phyloP scores from a whole-genome alignment of 1,284 basidiomycete genomes.

The Leccinum pallidistipes region DNA sequence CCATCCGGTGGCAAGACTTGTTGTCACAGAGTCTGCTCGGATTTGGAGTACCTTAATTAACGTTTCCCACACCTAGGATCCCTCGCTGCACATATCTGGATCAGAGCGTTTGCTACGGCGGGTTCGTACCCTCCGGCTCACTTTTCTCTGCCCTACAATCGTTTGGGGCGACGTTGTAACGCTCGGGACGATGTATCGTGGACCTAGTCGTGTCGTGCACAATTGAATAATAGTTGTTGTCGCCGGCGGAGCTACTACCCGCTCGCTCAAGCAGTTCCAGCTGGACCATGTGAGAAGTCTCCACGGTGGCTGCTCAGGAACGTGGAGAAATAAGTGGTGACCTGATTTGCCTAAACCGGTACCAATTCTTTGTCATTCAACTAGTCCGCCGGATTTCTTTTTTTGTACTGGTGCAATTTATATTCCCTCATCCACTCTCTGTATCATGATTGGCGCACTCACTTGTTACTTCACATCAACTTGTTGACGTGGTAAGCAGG shows the following conservation, averaged over 20 bases:
- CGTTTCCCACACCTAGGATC: constrained; percentile 5
- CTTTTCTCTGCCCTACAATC: constrained; percentile 6
- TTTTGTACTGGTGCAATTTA: neutral
- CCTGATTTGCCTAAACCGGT: neutral
- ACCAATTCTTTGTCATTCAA: neutral
- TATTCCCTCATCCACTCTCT: no score
- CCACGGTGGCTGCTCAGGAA: neutral
- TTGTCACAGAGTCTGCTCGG: rapidly evolving
- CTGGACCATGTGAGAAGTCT: no score
- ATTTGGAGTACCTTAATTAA: rapidly evolving
- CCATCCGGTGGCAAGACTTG: neutral
- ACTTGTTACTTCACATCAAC: neutral
- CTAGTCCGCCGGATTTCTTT: neutral
- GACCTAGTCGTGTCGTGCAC: neutral
- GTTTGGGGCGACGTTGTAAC: neutral
- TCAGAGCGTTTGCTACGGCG: neutral
- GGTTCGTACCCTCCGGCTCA: neutral
- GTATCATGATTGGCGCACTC: neutral
- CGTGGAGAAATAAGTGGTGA: neutral
- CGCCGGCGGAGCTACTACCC: neutral
- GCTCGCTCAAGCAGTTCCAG: no score
- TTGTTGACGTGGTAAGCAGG: neutral
- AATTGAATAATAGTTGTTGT: neutral
- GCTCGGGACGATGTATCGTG: neutral
- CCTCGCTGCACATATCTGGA: neutral